Evolutionary conservation across 2,329 filamentous ascomycete species (phyloP).

Genomic region (Seiridium cupressi): DNA sequence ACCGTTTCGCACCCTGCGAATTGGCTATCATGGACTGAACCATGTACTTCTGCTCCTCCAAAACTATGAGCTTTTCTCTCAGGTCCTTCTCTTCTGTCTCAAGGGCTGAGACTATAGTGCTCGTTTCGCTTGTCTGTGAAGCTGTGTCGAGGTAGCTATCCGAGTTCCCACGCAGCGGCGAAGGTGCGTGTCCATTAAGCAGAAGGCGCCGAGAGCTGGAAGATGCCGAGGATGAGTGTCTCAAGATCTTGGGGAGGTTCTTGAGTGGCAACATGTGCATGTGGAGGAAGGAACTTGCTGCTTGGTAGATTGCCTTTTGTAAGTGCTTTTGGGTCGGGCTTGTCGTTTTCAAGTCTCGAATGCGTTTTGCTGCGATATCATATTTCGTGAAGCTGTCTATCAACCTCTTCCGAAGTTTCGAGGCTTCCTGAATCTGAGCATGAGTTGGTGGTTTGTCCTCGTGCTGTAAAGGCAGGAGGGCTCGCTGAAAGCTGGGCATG

Average conservation of each 20-base stretch:
- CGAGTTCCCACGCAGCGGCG: conserved; percentile 44
- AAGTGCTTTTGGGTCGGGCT: conserved; percentile 71
- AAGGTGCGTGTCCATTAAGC: conserved; percentile 28
- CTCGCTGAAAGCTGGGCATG: conserved; percentile 79
- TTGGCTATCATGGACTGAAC: conserved; percentile 81
- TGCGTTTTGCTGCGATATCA: conserved; percentile 74
- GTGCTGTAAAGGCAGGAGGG: conserved; percentile 68
- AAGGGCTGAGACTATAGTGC: conserved; percentile 55
- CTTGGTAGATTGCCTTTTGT: conserved; percentile 79
- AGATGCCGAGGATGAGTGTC: conserved; percentile 36
- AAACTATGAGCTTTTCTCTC: conserved; percentile 74
- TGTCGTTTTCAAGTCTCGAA: conserved; percentile 74
- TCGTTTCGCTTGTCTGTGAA: conserved; percentile 49
- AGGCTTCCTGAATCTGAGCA: conserved; percentile 77
- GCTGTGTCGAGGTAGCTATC: conserved; percentile 42
- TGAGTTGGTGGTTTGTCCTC: conserved; percentile 47
- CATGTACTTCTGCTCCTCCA: conserved; percentile 90
- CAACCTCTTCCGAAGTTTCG: conserved; percentile 83
- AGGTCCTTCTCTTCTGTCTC: conserved; percentile 83
- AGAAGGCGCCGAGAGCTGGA: conserved; percentile 27
- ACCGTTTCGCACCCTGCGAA: conserved; percentile 72
- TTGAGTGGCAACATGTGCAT: conserved; percentile 89
- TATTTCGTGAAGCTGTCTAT: conserved; percentile 90
- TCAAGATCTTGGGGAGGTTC: conserved; percentile 66
- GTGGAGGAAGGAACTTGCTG: conserved; percentile 81